These are phyloP conservation scores for Prunus yedoensis DNA, from an alignment of 331 rosid genomes.

Conservation along the genomic window DNA sequence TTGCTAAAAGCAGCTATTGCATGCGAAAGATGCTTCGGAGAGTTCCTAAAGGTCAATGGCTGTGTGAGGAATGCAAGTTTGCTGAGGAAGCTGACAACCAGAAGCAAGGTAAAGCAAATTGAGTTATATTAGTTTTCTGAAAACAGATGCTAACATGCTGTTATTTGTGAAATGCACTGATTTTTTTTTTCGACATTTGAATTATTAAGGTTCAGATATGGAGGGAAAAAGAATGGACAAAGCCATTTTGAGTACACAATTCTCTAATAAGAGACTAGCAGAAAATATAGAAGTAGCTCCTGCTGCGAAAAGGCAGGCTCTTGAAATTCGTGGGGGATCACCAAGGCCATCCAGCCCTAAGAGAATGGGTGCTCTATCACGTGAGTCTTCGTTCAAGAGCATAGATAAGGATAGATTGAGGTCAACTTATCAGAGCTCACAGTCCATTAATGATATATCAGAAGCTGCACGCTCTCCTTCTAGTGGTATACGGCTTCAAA, in stretches of 20 bases:
- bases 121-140: background rate
- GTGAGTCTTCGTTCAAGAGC: constrained; percentile 65
- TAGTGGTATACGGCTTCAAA: constrained; percentile 39
- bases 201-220: constrained; percentile 39
- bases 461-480: constrained; percentile 48
- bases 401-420: constrained; percentile 61
- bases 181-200: constrained; percentile 8
- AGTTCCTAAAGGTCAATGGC: constrained; percentile 84
- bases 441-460: constrained; percentile 28
- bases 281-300: constrained; percentile 54
- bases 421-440: constrained; percentile 42
- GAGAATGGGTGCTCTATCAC: constrained; percentile 48
- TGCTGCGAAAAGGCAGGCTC: constrained; percentile 63
- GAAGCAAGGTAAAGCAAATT: constrained; percentile 55
- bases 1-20: constrained; percentile 69
- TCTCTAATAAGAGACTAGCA: constrained; percentile 57
- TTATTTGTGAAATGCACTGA: constrained; percentile 24
- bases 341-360: constrained; percentile 66
- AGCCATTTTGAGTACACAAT: constrained; percentile 39
- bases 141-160: constrained; percentile 15
- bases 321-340: constrained; percentile 56
- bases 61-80: constrained; percentile 85
- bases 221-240: constrained; percentile 44
- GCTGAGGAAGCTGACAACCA: constrained; percentile 55
- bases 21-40: constrained; percentile 78